Evolutionary conservation across 2,329 filamentous ascomycete species (phyloP).

Genomic region (Talaromyces piceae): DNA sequence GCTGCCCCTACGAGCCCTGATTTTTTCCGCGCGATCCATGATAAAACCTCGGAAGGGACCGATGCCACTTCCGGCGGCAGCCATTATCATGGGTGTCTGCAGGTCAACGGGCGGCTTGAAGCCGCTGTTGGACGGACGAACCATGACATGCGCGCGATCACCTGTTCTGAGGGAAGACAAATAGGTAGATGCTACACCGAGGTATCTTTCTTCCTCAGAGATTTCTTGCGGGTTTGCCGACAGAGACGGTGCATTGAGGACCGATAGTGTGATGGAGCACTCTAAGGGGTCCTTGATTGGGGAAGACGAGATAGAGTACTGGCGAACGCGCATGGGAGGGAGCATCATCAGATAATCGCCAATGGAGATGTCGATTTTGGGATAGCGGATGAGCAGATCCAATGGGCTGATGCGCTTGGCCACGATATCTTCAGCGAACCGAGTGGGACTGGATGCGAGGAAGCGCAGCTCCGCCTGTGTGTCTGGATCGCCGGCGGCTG

Average conservation of each 20-base stretch:
- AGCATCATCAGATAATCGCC: constrained; percentile 63
- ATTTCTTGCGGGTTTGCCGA: background rate
- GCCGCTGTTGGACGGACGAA: constrained; percentile 28
- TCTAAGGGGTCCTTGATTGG: constrained; percentile 52
- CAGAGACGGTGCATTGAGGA: background rate
- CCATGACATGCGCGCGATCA: constrained; percentile 26
- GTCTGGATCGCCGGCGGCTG: constrained; percentile 43
- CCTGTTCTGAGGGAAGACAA: constrained; percentile 40
- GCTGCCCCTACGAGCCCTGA: constrained; percentile 19
- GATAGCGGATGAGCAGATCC: constrained; percentile 61
- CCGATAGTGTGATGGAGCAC: constrained; percentile 57
- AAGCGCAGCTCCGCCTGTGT: constrained; percentile 36
- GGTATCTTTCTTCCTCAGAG: constrained; percentile 35
- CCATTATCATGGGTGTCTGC: constrained; percentile 34
- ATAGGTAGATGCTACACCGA: constrained; percentile 11
- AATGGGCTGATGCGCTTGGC: constrained; percentile 51
- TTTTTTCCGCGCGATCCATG: constrained; percentile 49
- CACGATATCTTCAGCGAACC: constrained; percentile 43
- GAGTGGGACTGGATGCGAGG: constrained; percentile 22
- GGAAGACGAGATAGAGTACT: constrained; percentile 73
- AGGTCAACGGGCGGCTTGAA: constrained; percentile 31
- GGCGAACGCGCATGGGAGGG: constrained; percentile 68
- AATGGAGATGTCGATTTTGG: constrained; percentile 54
- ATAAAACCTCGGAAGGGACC: constrained; percentile 59
- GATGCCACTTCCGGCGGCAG: constrained; percentile 44